A percentile compares a stretch with the other conserved stretches of the same genome.
Evolutionary conservation across 495 filamentous ascomycete genomes (phyloP).

Genomic region (Pseudotulostoma volvatum): DNA sequence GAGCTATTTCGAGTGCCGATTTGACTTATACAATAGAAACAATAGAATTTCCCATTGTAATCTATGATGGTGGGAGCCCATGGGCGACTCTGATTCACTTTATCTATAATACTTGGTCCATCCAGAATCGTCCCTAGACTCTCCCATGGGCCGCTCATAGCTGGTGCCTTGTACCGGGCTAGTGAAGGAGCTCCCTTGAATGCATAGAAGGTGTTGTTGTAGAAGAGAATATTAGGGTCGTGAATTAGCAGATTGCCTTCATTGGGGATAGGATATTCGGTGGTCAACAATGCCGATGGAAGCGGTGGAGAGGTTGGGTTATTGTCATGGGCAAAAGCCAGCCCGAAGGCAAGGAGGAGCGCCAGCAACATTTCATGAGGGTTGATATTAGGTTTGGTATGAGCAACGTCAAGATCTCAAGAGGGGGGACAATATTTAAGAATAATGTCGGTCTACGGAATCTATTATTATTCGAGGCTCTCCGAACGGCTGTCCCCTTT

Average conservation of each 20-base stretch:
- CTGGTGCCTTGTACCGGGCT: slow-evolving; percentile 17
- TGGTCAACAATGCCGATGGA: neutral
- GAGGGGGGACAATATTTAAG: no score
- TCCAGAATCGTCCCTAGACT: slow-evolving; percentile 23
- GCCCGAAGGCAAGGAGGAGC: neutral
- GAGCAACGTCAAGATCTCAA: no score
- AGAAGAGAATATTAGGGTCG: slow-evolving; percentile 24
- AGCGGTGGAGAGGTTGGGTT: no score
- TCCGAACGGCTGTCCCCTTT: no score
- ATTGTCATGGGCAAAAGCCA: neutral
- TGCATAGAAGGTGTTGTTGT: slow-evolving; percentile 22
- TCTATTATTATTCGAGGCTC: no score
- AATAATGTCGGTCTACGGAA: no score
- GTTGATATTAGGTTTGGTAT: no score
- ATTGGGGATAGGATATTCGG: slow-evolving; percentile 18
- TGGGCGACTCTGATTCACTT: slow-evolving; percentile 18
- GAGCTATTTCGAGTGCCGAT: slow-evolving; percentile 47
- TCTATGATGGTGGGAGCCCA: slow-evolving; percentile 50
- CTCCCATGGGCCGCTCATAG: slow-evolving; percentile 26
- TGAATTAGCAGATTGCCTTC: slow-evolving; percentile 19
- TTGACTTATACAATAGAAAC: slow-evolving; percentile 53
- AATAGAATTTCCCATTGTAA: slow-evolving; percentile 43
- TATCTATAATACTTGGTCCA: slow-evolving; percentile 21
- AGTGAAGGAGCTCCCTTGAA: slow-evolving; percentile 21
- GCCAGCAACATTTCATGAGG: neutral